phyloP scores from a whole-genome alignment of 2,329 filamentous ascomycete species.

The Mariannaea elegans region DNA sequence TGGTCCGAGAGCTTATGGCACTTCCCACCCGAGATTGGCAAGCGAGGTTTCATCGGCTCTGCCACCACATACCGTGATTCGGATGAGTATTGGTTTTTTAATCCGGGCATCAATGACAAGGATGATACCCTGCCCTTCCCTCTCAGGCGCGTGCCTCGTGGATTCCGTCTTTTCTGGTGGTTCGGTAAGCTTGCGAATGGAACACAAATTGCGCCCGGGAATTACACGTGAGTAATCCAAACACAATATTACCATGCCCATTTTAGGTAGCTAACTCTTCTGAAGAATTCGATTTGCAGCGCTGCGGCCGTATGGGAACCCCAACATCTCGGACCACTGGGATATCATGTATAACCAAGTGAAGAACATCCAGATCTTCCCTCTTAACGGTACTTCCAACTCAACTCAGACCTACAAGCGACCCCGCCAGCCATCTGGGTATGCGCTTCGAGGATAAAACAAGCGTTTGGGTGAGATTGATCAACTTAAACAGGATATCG shows the following conservation, averaged over 20 bases:
- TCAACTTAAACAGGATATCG: no score
- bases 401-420: conserved; percentile 31
- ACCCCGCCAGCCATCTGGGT: conserved; percentile 11
- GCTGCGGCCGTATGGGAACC: conserved; percentile 52
- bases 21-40: conserved; percentile 51
- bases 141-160: conserved; percentile 44
- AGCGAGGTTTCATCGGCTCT: conserved; percentile 53
- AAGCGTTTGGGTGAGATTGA: neutral
- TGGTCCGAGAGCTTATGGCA: conserved; percentile 53
- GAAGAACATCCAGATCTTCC: conserved; percentile 47
- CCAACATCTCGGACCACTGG: conserved; percentile 52
- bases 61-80: conserved; percentile 51
- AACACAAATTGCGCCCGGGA: conserved; percentile 50
- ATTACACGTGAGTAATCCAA: conserved; percentile 51
- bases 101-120: conserved; percentile 47
- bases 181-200: conserved; percentile 54
- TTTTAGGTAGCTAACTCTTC: no score
- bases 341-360: conserved; percentile 47
- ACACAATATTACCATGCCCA: no score
- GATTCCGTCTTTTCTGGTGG: conserved; percentile 50
- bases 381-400: conserved; percentile 41
- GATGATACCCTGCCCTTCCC: conserved; percentile 51
- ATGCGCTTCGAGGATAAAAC: neutral
- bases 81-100: conserved; percentile 45
- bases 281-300: conserved; percentile 55